Evolutionary conservation across 495 filamentous ascomycete genomes (phyloP), one percentile per base, ranked within the genome.

Genomic region (Chaetomium tenue): DNA sequence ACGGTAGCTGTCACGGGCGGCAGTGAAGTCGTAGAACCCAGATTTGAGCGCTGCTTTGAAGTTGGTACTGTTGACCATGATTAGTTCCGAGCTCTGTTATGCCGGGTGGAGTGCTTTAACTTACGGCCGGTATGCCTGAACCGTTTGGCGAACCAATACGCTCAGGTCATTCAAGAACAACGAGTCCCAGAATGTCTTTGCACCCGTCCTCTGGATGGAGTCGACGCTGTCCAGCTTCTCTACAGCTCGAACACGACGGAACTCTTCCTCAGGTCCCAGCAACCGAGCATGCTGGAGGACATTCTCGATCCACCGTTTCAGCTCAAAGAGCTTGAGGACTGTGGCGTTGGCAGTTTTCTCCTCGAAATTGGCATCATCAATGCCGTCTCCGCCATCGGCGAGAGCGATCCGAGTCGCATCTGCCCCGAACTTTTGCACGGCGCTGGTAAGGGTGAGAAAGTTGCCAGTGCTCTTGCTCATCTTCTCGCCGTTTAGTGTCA

Each of bases 311-410:
- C 40, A 44, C 9, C 40, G 40, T 6, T 44, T 88, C 39, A 97
- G 81, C 59, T 87, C 91, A 73, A 84, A 89, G 22, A 96, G 81
- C 72, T 90, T 86, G 60, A 96, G 81, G 68, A 96, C 91, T 67
- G 85, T 90, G 68, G 85, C 87, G 73, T 95, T 91, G 46, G 91
- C 92, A 55, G 93, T 90, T 63, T 84, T 82, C 78, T 97, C 93
- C 68, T 95, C 92, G 68, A 97, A 94, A 77, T 97, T 97, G 52
- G 93, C 91, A 79, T 97, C 93, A 66, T 91, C 88, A 56, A 96
- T 88, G 61, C 90, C 89, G 76, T 97, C 92, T 66, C 92, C 92
- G 16, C 89, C 91, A 77, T 97, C 93, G 30, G 92, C 91, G 55
- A 97, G 86, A 8, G 91, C 90, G 65, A 96, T 58, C 22, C 40